Evolutionary conservation across 2,329 filamentous ascomycete genomes (phyloP).

Genomic region (Sordariomycetes sp.): DNA sequence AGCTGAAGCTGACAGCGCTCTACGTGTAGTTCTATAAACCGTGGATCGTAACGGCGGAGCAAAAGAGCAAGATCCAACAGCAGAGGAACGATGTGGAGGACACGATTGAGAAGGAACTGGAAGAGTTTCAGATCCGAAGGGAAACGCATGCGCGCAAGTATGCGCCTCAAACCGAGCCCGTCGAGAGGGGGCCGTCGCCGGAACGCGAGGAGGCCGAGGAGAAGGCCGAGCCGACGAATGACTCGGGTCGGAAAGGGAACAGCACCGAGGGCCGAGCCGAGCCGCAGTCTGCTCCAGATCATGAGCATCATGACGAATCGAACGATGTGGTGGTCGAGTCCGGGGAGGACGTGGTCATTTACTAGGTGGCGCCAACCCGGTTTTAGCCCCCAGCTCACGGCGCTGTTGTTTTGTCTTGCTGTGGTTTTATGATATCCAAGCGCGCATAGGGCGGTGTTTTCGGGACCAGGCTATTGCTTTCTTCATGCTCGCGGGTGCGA

Average conservation of each 20-base stretch:
- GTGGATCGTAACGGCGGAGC: slow-evolving; percentile 59
- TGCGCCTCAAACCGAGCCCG: slow-evolving; percentile 9
- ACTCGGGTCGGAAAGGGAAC: slow-evolving; percentile 4
- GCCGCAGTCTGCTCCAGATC: slow-evolving; percentile 13
- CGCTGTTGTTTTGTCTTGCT: slow-evolving; percentile 3
- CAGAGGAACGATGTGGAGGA: slow-evolving; percentile 59
- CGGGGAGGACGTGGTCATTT: slow-evolving; percentile 86
- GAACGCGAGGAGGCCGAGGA: slow-evolving; percentile 1
- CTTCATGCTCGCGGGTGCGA: neutral
- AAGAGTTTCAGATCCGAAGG: slow-evolving; percentile 46
- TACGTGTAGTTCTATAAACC: slow-evolving; percentile 67
- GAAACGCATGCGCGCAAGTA: slow-evolving; percentile 22
- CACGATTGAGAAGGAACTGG: slow-evolving; percentile 52
- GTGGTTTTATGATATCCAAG: neutral
- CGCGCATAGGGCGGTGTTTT: neutral
- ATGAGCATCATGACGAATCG: slow-evolving; percentile 53
- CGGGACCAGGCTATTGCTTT: neutral
- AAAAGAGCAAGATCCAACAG: slow-evolving; percentile 59
- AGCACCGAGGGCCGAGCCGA: slow-evolving; percentile 8
- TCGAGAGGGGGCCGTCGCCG: neutral
- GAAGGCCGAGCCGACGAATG: neutral
- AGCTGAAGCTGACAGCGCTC: neutral
- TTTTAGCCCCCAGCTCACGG: neutral
- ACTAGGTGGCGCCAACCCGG: slow-evolving; percentile 34
- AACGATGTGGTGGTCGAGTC: slow-evolving; percentile 74